Base-by-base conservation (phyloP, 139 green algal species). In the Asterochloris erici region DNA sequence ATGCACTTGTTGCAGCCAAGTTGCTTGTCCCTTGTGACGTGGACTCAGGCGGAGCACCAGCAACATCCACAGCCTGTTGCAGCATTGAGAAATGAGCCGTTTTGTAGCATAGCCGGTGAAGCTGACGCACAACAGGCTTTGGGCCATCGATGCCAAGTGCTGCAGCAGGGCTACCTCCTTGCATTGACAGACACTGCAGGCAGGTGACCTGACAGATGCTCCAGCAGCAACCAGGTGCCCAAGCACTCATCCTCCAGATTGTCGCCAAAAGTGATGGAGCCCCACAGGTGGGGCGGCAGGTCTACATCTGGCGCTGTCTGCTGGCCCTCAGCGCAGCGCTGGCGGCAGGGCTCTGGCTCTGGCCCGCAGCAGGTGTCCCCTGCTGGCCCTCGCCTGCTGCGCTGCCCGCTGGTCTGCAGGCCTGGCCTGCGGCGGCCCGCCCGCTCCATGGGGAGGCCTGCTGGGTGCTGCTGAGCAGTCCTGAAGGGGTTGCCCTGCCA, bases 231-330 rank as follows among this genome's bases (percentile, higher is more conserved):
- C 86, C 86, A 96, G 21, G 91, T 87, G 23, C 93, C 83, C 73
- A 96, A 92, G 94, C 95, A 98, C 85, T 98, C 95, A 81, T 98
- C 95, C 68, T 97, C 93, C 23, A 98, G 86, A 71, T 93, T 96
- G 83, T 97, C 95, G 0, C 91, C 95, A 86, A 94, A 97, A 0
- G 74, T 64, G 17, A 91, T 62, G 9, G 24, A 60, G 26, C 93
- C 92, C 92, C 92, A 98, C 78, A 98, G 68, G 84, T 84, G 93
- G 38, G 38, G 38, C 2, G 38, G 4, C 38, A 54, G 38, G 38
- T 54, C 38, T 54, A 10, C 38, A 54, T 2, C 38, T 54, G 38
- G 38, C 38, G 38, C 6, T 54, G 38, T 2, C 38, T 54, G 38
- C 38, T 54, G 38, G 38, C 38, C 38, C 38, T 54, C 38, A 54